These are phyloP conservation scores for Aspergillus quadrilineatus DNA, from an alignment of 2,329 filamentous ascomycete species.

Conservation along the genomic window DNA sequence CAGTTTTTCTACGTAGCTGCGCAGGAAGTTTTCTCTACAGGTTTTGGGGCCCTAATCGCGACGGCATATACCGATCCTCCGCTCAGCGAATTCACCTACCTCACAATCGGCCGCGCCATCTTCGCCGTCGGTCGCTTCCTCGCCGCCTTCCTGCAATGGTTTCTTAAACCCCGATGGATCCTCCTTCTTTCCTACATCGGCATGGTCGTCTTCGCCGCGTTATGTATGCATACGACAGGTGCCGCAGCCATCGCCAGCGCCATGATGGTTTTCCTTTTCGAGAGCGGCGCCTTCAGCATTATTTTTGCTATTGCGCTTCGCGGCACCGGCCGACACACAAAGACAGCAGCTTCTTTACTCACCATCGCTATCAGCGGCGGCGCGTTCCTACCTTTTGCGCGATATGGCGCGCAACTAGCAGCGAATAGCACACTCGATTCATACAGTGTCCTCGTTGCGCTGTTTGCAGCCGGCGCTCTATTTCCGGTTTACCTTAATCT, in stretches of 20 bases:
- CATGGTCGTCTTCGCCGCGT: slow-evolving; percentile 51
- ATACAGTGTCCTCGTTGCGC: slow-evolving; percentile 54
- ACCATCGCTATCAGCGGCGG: slow-evolving; percentile 57
- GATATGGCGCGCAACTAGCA: slow-evolving; percentile 45
- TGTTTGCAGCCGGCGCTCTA: slow-evolving; percentile 51
- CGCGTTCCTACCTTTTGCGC: slow-evolving; percentile 56
- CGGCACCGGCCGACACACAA: slow-evolving; percentile 59
- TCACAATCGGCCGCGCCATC: slow-evolving; percentile 56
- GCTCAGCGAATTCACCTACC: slow-evolving; percentile 43
- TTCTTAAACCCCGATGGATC: slow-evolving; percentile 60
- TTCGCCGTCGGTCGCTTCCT: slow-evolving; percentile 61
- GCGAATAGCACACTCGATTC: slow-evolving; percentile 46
- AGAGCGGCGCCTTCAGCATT: slow-evolving; percentile 60
- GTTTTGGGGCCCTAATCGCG: slow-evolving; percentile 47
- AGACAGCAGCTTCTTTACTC: slow-evolving; percentile 55
- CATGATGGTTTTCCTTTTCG: slow-evolving; percentile 58
- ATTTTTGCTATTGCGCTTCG: slow-evolving; percentile 60
- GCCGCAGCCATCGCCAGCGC: slow-evolving; percentile 48
- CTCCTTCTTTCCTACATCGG: slow-evolving; percentile 55
- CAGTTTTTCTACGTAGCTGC: slow-evolving; percentile 62
- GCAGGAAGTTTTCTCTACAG: slow-evolving; percentile 57
- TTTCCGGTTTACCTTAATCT: slow-evolving; percentile 57
- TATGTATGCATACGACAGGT: slow-evolving; percentile 52
- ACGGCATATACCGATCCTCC: slow-evolving; percentile 36
- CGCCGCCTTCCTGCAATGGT: slow-evolving; percentile 52